Evolutionary conservation across 805 yeast species (phyloP).

Genomic region (Wickerhamia fluorescens): DNA sequence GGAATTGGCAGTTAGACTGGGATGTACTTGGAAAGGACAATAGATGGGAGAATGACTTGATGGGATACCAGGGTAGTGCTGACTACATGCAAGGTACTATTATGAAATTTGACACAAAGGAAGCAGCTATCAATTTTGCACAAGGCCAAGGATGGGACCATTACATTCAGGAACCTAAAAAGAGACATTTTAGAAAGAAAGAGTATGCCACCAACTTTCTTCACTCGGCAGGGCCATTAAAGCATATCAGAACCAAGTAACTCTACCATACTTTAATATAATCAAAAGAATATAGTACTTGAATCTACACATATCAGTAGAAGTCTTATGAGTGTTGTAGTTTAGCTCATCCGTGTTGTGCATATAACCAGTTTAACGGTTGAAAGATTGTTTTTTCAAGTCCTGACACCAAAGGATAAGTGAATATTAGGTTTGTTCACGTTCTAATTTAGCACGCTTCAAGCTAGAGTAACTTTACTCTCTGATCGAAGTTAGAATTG

Average conservation of each 20-base stretch:
- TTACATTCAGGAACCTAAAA: constrained; percentile 75
- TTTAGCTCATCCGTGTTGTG: too few relatives aligned
- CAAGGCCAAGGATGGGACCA: constrained; percentile 82
- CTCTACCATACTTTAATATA: background rate
- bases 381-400: too few relatives aligned
- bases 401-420: too few relatives aligned
- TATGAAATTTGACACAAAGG: constrained; percentile 66
- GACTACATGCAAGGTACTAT: constrained; percentile 80
- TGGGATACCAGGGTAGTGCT: constrained; percentile 75
- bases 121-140: constrained; percentile 73
- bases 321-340: too few relatives aligned
- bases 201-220: constrained; percentile 66
- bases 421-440: too few relatives aligned
- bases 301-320: too few relatives aligned
- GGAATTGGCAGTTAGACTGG: constrained; percentile 76
- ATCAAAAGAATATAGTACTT: too few relatives aligned
- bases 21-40: constrained; percentile 69
- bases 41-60: constrained; percentile 85
- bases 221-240: constrained; percentile 64
- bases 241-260: constrained; percentile 75
- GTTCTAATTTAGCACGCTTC: too few relatives aligned
- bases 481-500: too few relatives aligned
- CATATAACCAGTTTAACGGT: too few relatives aligned
- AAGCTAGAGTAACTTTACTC: too few relatives aligned
- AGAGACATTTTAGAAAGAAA: constrained; percentile 66